phyloP scores from a whole-genome alignment of 75 land plant species.

The Selaginella moellendorffii region DNA sequence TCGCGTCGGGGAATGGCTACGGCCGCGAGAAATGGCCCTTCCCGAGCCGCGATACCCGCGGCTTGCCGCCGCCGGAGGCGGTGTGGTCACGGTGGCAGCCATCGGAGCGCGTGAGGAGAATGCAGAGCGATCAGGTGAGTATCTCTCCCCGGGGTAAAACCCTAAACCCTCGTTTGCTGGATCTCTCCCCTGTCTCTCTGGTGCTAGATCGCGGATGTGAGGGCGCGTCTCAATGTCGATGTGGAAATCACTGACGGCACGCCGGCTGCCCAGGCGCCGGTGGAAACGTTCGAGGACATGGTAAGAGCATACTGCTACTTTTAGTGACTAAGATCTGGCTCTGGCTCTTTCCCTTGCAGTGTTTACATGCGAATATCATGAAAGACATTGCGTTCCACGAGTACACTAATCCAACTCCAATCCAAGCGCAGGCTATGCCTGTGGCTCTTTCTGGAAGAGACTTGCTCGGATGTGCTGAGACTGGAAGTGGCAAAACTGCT shows the following conservation, averaged over 20 bases:
- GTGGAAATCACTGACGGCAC: slow-evolving; percentile 41
- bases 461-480: slow-evolving; percentile 66
- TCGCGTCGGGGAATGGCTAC: slow-evolving; percentile 11
- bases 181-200: neutral
- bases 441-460: slow-evolving; percentile 62
- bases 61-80: slow-evolving; percentile 22
- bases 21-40: slow-evolving; percentile 6
- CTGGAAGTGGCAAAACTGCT: slow-evolving; percentile 74
- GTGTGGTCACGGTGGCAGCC: slow-evolving; percentile 46
- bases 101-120: slow-evolving; percentile 43
- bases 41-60: slow-evolving; percentile 11
- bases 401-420: slow-evolving; percentile 54
- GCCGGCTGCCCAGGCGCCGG: slow-evolving; percentile 45
- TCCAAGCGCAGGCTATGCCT: slow-evolving; percentile 75
- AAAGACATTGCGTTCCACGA: slow-evolving; percentile 51
- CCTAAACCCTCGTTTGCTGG: neutral
- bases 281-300: slow-evolving; percentile 63
- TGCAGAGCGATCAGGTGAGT: slow-evolving; percentile 41
- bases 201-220: slow-evolving; percentile 46
- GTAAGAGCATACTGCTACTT: slow-evolving; percentile 12
- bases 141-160: neutral
- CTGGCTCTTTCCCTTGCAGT: neutral
- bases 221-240: slow-evolving; percentile 53
- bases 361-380: slow-evolving; percentile 38
- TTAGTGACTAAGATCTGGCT: too few relatives aligned